Evolutionary conservation across 2,329 filamentous ascomycete genomes (phyloP), one percentile per base, ranked within the genome.

Genomic region (Nigrograna mackinnonii): DNA sequence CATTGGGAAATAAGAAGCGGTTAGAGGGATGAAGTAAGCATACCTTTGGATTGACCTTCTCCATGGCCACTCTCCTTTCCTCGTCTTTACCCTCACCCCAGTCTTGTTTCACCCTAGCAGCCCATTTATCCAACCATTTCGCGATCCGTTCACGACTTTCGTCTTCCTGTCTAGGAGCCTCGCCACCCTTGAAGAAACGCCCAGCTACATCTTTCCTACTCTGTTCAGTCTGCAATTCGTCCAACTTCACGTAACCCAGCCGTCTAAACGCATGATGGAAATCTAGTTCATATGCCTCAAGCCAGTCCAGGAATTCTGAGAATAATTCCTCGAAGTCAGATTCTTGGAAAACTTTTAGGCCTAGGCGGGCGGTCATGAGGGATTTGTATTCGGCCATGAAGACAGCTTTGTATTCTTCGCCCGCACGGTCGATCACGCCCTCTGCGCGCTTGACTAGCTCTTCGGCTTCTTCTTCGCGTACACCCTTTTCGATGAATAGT

Each of bases 201-300:
- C 77, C 76, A 0, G 91, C 89, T 6, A 77, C 73, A n/a, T 83
- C 76, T 48, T 79, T 79, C 39, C 89, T 75, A 35, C 77, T 72
- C 16, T 85, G 79, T 19, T 85, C 79, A 0, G 83, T 86, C 20
- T 80, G 78, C 5, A 96, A 62, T 4, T 89, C 80, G 1, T 69
- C 69, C 1, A 90, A 47, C 22, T 72, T 79, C 14, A 96, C 60
- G 16, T 72, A 69, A 39, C 86, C 86, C 0, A 99, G 75, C 6
- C 86, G 81, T 28, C 95, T 82, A 78, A 97, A 97, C 65, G 95
- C 94, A 58, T 95, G 88, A 62, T 95, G 89, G 69, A 96, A 99
- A 66, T 99, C 94, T 2, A 99, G 73, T 61, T 95, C 88, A 14
- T 91, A 73, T 1, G 80, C 80, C 64, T 96, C 87, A 69, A 99